Conservation (phyloP, 345 rosid genomes). For the Odontarrhena argentea region DNA sequence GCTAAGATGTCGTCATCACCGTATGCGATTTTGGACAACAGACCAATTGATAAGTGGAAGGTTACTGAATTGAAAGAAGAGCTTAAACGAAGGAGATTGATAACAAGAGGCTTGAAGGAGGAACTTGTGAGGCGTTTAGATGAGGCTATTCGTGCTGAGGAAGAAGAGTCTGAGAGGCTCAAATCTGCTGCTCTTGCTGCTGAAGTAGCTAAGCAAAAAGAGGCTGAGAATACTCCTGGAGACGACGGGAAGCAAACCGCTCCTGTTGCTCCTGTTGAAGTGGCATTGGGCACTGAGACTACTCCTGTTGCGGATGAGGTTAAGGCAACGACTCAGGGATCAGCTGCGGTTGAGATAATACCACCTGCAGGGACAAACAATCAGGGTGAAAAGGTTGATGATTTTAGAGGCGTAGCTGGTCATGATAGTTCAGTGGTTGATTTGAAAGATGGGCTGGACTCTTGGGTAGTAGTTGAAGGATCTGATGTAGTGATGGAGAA, state of each 20-base stretch:
- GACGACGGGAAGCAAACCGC: slow-evolving; percentile 2
- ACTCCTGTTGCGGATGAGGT: slow-evolving; percentile 35
- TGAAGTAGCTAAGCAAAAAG: slow-evolving; percentile 42
- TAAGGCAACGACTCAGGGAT: slow-evolving; percentile 10
- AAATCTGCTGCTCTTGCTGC: slow-evolving; percentile 26
- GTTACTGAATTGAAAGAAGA: slow-evolving; percentile 95
- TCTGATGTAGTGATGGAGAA: slow-evolving; percentile 43
- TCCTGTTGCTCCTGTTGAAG: slow-evolving; percentile 25
- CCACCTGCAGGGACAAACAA: slow-evolving; percentile 1
- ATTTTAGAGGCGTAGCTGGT: slow-evolving; percentile 48
- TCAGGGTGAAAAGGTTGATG: slow-evolving; percentile 45
- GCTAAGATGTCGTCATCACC: slow-evolving; percentile 65
- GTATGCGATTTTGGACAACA: slow-evolving; percentile 66
- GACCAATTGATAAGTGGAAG: slow-evolving; percentile 92
- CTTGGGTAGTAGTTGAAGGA: slow-evolving; percentile 32
- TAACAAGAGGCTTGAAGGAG: slow-evolving; percentile 77
- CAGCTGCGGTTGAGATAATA: slow-evolving; percentile 10
- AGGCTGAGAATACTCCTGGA: slow-evolving; percentile 21
- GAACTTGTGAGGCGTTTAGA: slow-evolving; percentile 82
- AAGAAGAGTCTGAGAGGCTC: slow-evolving; percentile 52
- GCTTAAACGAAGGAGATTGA: slow-evolving; percentile 73
- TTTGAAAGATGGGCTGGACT: slow-evolving; percentile 20
- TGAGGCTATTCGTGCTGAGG: slow-evolving; percentile 68
- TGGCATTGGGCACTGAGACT: slow-evolving; percentile 28
- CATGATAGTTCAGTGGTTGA: slow-evolving; percentile 44